Conservation (phyloP, 2,329 filamentous ascomycete species). For the Colletotrichum tropicale region DNA sequence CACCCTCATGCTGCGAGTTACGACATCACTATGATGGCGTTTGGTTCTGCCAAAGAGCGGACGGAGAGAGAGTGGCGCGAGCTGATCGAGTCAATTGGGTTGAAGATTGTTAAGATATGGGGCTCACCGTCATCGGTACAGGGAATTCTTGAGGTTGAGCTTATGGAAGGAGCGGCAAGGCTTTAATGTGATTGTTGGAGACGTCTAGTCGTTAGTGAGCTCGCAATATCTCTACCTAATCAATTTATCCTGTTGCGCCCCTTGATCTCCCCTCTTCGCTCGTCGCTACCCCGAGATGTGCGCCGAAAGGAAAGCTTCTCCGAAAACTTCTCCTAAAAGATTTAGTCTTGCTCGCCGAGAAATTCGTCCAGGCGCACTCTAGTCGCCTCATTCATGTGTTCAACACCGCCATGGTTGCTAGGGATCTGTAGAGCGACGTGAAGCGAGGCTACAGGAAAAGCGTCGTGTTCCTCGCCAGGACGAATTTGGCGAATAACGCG, state of each 20-base stretch:
- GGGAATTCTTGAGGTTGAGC: not conserved
- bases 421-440: not conserved
- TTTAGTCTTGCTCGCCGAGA: not conserved
- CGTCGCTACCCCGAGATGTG: not conserved
- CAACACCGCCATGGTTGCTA: not conserved
- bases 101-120: slow-evolving; percentile 13
- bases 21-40: not conserved
- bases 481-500: not conserved
- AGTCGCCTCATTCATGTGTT: not conserved
- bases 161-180: not conserved
- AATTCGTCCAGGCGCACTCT: not conserved
- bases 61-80: not conserved
- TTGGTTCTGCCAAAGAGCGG: not conserved
- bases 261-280: not conserved
- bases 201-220: fast-evolving
- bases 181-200: slow-evolving; percentile 32
- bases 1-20: not conserved
- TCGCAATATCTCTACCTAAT: not conserved
- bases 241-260: not conserved
- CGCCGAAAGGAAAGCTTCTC: not conserved
- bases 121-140: not conserved
- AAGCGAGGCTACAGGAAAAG: not conserved
- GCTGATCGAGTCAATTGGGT: not conserved
- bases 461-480: not conserved
- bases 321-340: fast-evolving